Base-by-base conservation (phyloP, 306 rosid species). In the Castanea crenata region DNA sequence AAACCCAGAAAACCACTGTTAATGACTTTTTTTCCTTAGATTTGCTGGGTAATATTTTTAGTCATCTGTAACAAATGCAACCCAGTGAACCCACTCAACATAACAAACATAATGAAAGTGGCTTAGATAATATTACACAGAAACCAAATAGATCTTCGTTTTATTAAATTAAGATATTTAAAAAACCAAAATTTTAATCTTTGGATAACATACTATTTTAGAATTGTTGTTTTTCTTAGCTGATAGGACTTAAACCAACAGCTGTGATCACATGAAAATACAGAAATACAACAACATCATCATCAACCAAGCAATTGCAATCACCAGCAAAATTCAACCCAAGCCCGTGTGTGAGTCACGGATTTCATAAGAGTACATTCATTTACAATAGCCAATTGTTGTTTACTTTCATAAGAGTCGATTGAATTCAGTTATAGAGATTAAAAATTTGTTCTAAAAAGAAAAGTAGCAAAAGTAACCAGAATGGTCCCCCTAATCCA, bases 201-300 rank as follows among this genome's bases (percentile, higher is more conserved):
- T 65, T 68, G 21, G 44, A 83, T 15, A 51, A 13, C 74, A 57
- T 67, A 59, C 68, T 67, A 61, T 72, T 69, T 71, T 41, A 41
- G 49, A 55, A 67, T 71, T 27, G 49, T 34, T 76, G 34, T 65
- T 81, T 57, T n/a, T n/a, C 51, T 52, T 69, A 20, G 86, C 70
- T 55, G 54, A 67, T 34, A 58, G 77, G n/a, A 79, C 64, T 71
- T 80, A 59, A 67, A 64, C 84, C 64, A 79, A 55, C 80, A 78
- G 73, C 71, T 74, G 85, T 84, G 79, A 74, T 87, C 96, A 81
- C 96, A 81, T 83, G 85, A 87, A 79, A 81, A 82, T 75, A 21
- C 77, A 74, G 69, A 58, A 54, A 46, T 58, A 80, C 78, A 87
- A 78, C 75, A 74, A 38, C 70, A 83, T 76, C 84, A 84, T 74